phyloP scores from a whole-genome alignment of 352 stramenopile genomes.

The Phytopythium kandeliae region DNA sequence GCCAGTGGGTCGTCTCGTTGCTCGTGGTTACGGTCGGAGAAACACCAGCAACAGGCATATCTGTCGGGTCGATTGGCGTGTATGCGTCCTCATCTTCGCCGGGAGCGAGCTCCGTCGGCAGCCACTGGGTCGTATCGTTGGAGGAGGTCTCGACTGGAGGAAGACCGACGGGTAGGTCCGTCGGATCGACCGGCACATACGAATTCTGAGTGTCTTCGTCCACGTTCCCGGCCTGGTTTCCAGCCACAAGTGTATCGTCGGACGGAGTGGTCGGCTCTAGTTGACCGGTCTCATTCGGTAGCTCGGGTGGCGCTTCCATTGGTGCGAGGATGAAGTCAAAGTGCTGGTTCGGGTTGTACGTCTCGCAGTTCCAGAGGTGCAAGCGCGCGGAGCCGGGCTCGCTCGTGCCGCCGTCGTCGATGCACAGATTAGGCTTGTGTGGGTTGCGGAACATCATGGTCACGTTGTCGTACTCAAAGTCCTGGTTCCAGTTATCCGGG shows the following conservation, averaged over 20 bases:
- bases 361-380: conserved; percentile 16
- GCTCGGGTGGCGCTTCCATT: background rate
- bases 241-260: too few relatives aligned
- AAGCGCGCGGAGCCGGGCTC: background rate
- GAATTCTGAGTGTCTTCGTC: too few relatives aligned
- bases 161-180: too few relatives aligned
- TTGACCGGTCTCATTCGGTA: background rate
- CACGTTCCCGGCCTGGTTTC: too few relatives aligned
- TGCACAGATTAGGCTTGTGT: conserved; percentile 16
- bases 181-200: too few relatives aligned
- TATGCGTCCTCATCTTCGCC: too few relatives aligned
- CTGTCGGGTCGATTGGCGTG: too few relatives aligned
- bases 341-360: conserved; percentile 15
- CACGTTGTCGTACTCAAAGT: conserved; percentile 19
- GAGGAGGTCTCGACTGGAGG: background rate
- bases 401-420: conserved; percentile 20
- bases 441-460: conserved; percentile 17
- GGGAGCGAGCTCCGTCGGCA: too few relatives aligned
- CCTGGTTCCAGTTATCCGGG: conserved; percentile 16
- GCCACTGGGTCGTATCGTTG: background rate
- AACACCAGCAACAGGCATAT: too few relatives aligned
- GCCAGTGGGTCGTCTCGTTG: background rate
- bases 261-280: too few relatives aligned
- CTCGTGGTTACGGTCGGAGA: too few relatives aligned
- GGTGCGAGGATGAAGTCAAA: conserved; percentile 9